phyloP scores from a whole-genome alignment of 257 asterid genomes.

The Linderniella brevidens region DNA sequence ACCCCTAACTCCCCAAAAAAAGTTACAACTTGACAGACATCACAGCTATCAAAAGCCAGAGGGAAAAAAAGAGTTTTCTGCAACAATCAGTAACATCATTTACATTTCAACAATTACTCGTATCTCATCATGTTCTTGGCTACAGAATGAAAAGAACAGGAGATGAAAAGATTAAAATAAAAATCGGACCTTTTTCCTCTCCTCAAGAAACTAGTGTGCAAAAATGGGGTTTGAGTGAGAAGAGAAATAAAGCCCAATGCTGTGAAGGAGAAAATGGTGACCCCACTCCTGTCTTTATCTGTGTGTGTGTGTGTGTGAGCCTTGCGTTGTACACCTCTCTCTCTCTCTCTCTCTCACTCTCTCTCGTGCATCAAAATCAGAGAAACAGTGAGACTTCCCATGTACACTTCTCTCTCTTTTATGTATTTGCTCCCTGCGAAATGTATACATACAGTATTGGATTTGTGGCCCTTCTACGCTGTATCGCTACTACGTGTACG shows the following conservation, averaged over 20 bases:
- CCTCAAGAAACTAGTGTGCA: slow-evolving; percentile 18
- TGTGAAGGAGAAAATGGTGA: background rate
- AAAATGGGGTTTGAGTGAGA: slow-evolving; percentile 19
- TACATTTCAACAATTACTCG: background rate
- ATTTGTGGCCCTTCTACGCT: background rate
- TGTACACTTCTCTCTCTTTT: slow-evolving; percentile 17
- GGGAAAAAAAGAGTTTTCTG: slow-evolving; percentile 8
- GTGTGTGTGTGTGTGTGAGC: slow-evolving; percentile 24
- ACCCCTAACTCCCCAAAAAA: background rate
- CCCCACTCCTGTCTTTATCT: slow-evolving; percentile 23
- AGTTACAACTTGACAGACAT: slow-evolving; percentile 2
- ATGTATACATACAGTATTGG: slow-evolving; percentile 9
- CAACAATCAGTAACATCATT: background rate
- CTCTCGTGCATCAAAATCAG: slow-evolving; percentile 58
- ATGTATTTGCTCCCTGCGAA: slow-evolving; percentile 1
- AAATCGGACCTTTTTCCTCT: slow-evolving; percentile 26
- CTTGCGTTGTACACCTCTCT: slow-evolving; percentile 28
- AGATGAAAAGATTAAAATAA: background rate
- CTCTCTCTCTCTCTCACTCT: slow-evolving; percentile 16
- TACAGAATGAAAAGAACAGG: background rate
- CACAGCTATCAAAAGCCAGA: slow-evolving; percentile 7
- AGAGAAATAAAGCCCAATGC: slow-evolving; percentile 18
- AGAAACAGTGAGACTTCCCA: slow-evolving; percentile 55
- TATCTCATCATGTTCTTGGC: background rate
- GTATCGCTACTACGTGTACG: background rate